Conservation (phyloP, 495 filamentous ascomycete genomes). For the Penicillium robsamsonii region DNA sequence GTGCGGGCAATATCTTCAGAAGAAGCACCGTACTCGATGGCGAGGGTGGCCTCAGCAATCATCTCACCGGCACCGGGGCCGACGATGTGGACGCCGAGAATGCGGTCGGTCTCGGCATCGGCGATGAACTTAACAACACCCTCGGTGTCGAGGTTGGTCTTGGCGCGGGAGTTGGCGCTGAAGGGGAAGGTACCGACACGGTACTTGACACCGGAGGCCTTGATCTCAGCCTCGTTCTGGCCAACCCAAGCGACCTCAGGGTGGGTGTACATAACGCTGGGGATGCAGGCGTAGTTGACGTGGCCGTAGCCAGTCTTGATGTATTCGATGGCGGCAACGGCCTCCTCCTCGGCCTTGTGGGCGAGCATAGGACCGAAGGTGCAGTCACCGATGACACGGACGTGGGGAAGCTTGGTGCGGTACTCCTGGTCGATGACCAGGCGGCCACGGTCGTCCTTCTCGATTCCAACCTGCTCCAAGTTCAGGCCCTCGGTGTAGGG, state of each 20-base stretch:
- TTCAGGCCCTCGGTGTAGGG: conserved; percentile 91
- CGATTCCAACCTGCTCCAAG: conserved; percentile 90
- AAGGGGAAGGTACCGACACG: conserved; percentile 92
- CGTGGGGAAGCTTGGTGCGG: conserved; percentile 94
- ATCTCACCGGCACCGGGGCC: conserved; percentile 96
- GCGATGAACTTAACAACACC: conserved; percentile 96
- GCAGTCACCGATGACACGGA: conserved; percentile 92
- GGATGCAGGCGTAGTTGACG: conserved; percentile 98
- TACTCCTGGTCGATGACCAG: conserved; percentile 97
- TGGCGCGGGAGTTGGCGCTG: conserved; percentile 93
- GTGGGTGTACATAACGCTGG: conserved; percentile 98
- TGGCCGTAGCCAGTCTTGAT: conserved; percentile 96
- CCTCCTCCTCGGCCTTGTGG: conserved; percentile 99
- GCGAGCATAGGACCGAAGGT: conserved; percentile 99
- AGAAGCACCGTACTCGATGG: conserved; percentile 93
- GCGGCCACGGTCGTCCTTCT: conserved; percentile 89
- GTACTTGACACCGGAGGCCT: conserved; percentile 86
- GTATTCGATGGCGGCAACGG: conserved; percentile 89
- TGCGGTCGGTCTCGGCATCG: conserved; percentile 93
- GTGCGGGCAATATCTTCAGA: conserved; percentile 94
- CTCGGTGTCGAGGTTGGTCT: conserved; percentile 97
- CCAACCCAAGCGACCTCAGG: conserved; percentile 99
- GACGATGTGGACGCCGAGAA: conserved; percentile 94
- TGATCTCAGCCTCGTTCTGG: conserved; percentile 94
- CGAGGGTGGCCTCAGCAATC: conserved; percentile 96